phyloP scores from a whole-genome alignment of 2,329 filamentous ascomycete genomes.

The Diaporthe citriasiana region DNA sequence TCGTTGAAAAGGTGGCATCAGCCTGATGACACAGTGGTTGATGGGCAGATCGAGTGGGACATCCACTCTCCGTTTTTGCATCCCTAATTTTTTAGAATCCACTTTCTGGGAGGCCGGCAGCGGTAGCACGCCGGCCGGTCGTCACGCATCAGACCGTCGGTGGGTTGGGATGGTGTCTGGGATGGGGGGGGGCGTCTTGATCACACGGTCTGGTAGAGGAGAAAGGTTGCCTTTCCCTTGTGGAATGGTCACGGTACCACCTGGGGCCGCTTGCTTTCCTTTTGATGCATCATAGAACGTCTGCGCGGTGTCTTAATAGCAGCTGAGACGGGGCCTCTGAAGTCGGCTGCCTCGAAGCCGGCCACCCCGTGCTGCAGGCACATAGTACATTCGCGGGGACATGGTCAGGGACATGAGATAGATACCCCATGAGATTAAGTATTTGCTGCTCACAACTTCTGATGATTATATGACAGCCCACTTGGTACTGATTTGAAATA shows the following conservation, averaged over 20 bases:
- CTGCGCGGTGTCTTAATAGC: not conserved
- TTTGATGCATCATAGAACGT: conserved; percentile 17
- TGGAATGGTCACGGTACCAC: not conserved
- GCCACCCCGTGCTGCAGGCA: not conserved
- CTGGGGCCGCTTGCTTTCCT: not conserved
- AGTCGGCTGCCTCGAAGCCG: not conserved
- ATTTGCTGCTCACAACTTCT: not conserved
- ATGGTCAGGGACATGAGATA: not conserved
- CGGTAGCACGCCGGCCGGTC: not conserved
- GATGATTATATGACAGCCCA: not conserved
- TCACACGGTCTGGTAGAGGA: conserved; percentile 11
- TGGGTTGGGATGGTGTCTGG: not conserved
- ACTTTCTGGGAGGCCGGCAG: not conserved
- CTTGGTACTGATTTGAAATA: not conserved
- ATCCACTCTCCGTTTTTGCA: not conserved
- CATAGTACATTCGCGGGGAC: not conserved
- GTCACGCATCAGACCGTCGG: not conserved
- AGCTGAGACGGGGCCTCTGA: not conserved
- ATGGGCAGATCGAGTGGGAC: not conserved
- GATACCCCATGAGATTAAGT: conserved; percentile 17
- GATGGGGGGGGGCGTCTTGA: not conserved
- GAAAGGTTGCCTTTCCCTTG: not conserved
- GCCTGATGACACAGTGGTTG: not conserved
- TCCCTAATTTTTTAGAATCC: conserved; percentile 11
- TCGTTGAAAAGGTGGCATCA: not conserved